A percentile compares a stretch with the other conserved stretches of the same genome.
Evolutionary conservation across 2,329 filamentous ascomycete species (phyloP).

Genomic region (Botrytis pseudocinerea): DNA sequence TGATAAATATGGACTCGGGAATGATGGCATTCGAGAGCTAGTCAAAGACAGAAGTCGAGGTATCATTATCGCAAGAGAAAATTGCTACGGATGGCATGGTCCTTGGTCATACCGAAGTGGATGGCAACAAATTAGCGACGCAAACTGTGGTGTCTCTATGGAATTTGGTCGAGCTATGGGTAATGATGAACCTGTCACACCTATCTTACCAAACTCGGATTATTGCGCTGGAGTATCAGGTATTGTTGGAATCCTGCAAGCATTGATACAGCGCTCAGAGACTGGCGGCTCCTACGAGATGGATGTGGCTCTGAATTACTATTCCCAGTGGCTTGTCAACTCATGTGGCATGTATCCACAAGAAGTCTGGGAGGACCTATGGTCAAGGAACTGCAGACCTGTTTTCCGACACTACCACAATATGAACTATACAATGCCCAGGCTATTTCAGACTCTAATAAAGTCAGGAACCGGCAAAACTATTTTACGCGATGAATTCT

Average conservation of each 20-base stretch:
- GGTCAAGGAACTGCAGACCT: not conserved
- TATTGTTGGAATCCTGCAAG: conserved; percentile 45
- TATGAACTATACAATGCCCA: not conserved
- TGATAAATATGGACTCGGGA: conserved; percentile 44
- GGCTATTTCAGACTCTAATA: not conserved
- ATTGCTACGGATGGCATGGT: conserved; percentile 51
- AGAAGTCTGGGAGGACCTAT: not conserved
- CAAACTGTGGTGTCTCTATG: conserved; percentile 47
- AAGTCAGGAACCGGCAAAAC: not conserved
- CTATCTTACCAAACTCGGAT: conserved; percentile 48
- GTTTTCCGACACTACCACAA: not conserved
- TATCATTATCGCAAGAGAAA: conserved; percentile 42
- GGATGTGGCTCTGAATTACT: conserved; percentile 48
- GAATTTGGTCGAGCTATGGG: conserved; percentile 51
- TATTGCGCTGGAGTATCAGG: conserved; percentile 49
- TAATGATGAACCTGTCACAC: conserved; percentile 47
- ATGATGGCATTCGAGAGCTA: conserved; percentile 44
- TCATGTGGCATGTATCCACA: conserved; percentile 34
- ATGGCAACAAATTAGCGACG: conserved; percentile 51
- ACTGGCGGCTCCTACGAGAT: conserved; percentile 46
- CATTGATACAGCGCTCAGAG: conserved; percentile 44
- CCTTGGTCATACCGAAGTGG: conserved; percentile 48
- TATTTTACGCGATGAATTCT: not conserved
- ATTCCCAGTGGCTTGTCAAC: conserved; percentile 46
- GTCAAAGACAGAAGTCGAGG: not conserved